Base-by-base conservation (phyloP, 2,329 filamentous ascomycete species). In the Botryosphaeria dothidea region DNA sequence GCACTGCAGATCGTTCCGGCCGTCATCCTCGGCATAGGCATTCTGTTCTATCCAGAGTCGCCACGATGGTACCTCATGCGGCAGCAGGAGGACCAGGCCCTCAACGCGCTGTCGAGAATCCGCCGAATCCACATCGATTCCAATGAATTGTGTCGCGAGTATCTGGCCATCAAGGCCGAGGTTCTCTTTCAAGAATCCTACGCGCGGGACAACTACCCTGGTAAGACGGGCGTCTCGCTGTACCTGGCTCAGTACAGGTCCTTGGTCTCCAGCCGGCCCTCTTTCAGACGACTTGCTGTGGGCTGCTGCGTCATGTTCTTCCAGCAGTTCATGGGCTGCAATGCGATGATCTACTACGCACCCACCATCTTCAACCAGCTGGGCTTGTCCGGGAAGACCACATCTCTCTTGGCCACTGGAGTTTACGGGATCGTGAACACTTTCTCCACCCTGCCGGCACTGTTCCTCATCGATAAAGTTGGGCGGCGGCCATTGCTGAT, bases 111-210 rank as follows among this genome's bases (percentile, higher is more conserved):
- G 4, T 77, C 85, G 60, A 84, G 84, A 67, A 84, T 94, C 41
- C 90, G 91, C 75, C 90, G 89, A 68, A 89, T 93, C 81, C 83
- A 88, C 57, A 73, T 79, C 64, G 86, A 89, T 63, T 92, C 89
- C 36, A 85, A 90, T 69, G 91, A 85, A 77, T 88, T 94, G 78
- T 86, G 90, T 80, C 79, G 85, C 67, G 91, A 95, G 79, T 83
- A 15, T 41, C 52, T 27, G 45, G 51, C 51, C 19, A 41, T 56
- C 51, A 56, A 56, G 27, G 51, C 51, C 51, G 51, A 56, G 34
- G 51, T 56, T 3, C 51, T 56, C 15, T 56, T 56, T 19, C 27
- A 62, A 21, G 67, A 70, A 58, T 70, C 66, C 62, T 64, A 62
- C 52, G 68, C 51, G 31, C 51, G 51, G 3, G 51, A 72, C 36